Conservation (phyloP, 768 basidiomycete species). For the Hirschioporus abietinus region DNA sequence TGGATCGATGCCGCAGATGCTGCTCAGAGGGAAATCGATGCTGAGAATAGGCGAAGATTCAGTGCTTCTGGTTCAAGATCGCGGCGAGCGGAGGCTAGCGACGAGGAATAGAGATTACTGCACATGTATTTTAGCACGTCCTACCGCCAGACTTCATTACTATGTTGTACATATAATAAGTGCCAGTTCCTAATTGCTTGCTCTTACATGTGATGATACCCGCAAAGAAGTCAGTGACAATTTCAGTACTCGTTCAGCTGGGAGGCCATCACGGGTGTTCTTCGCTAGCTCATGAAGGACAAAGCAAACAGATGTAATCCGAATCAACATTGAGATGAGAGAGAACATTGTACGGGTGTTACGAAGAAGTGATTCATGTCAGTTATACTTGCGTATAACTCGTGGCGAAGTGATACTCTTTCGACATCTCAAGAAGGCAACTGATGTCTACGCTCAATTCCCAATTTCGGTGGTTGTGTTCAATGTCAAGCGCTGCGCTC, state of each 20-base stretch:
- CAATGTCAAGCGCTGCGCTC: not conserved
- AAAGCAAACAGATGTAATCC: too few species aligned
- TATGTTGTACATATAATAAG: not conserved
- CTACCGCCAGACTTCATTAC: not conserved
- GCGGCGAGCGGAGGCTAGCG: not conserved
- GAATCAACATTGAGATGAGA: too few species aligned
- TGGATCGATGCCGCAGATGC: constrained; percentile 90
- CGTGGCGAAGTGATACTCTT: too few species aligned
- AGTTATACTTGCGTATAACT: not conserved
- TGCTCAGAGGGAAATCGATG: constrained; percentile 55
- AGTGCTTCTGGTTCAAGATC: not conserved
- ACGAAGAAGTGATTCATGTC: too few species aligned
- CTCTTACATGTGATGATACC: not conserved
- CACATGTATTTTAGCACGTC: not conserved
- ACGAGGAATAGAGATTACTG: not conserved
- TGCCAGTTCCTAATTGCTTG: not conserved
- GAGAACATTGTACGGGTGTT: too few species aligned
- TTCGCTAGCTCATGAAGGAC: too few species aligned
- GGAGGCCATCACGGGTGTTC: too few species aligned
- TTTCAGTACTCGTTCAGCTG: too few species aligned
- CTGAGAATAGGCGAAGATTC: constrained; percentile 38
- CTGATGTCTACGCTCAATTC: not conserved
- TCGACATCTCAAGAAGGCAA: not conserved
- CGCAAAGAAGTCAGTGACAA: too few species aligned
- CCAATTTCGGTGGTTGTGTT: not conserved